Evolutionary conservation across 2,329 filamentous ascomycete species (phyloP).

Genomic region (Colletotrichum sp.): DNA sequence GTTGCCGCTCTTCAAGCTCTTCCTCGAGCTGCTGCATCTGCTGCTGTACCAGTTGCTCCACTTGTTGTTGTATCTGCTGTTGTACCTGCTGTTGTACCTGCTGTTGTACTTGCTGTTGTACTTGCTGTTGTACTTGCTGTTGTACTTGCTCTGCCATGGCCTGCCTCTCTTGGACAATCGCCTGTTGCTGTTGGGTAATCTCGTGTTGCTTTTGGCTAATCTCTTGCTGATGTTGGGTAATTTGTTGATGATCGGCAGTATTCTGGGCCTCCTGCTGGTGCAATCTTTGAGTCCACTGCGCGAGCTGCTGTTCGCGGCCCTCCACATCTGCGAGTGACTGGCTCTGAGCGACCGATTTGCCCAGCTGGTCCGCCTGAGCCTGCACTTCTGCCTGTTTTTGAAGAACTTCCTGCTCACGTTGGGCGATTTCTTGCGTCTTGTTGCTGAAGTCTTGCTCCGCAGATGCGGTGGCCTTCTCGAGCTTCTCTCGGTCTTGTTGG

Average conservation of each 20-base stretch:
- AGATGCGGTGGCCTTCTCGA: not conserved
- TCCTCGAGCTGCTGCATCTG: not conserved
- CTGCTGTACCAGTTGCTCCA: not conserved
- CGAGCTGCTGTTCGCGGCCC: not conserved
- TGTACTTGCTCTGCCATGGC: not conserved
- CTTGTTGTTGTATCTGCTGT: not conserved
- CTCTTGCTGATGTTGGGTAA: not conserved
- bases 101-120: not conserved
- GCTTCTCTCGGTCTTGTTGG: not conserved
- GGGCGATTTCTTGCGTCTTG: not conserved
- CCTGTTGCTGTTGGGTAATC: not conserved
- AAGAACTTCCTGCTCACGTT: not conserved
- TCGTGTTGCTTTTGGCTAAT: not conserved
- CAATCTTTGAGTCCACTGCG: not conserved
- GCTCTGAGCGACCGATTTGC: not conserved
- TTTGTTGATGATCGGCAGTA: not conserved
- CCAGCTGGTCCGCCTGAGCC: not conserved
- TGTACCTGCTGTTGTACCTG: not conserved
- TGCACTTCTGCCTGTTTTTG: not conserved
- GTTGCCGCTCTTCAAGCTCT: not conserved
- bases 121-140: not conserved
- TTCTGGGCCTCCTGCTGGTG: not conserved
- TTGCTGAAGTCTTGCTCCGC: not conserved
- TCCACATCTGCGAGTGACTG: not conserved
- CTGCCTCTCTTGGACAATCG: not conserved